phyloP scores from a whole-genome alignment of 2,329 filamentous ascomycete genomes.

The Colletotrichum abscissum region DNA sequence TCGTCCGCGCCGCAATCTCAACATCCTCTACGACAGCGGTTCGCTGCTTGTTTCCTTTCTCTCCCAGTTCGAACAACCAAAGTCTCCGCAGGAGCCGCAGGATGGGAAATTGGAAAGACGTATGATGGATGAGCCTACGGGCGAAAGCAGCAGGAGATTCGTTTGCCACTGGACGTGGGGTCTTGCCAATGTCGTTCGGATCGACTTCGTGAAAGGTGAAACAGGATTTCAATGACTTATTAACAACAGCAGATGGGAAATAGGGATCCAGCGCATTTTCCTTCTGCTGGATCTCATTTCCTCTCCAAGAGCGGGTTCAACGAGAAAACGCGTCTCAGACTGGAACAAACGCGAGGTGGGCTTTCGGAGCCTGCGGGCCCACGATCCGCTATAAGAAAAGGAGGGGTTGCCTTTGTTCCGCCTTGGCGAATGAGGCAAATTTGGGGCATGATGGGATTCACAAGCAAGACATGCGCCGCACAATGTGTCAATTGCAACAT shows the following conservation, averaged over 20 bases:
- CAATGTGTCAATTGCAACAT: neutral
- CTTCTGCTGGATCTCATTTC: slow-evolving; percentile 1
- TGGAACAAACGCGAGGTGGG: neutral
- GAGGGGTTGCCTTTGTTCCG: slow-evolving; percentile 5
- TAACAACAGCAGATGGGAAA: neutral
- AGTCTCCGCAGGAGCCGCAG: neutral
- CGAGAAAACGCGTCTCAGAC: neutral
- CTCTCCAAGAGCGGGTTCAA: neutral
- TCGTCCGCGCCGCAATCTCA: neutral
- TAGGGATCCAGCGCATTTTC: neutral
- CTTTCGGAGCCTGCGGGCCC: neutral
- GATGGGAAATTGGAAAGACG: neutral
- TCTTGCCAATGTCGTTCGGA: neutral
- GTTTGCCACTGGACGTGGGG: neutral
- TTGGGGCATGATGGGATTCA: neutral
- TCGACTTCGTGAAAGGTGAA: neutral
- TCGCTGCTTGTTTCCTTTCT: neutral
- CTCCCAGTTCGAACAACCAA: neutral
- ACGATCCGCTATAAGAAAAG: neutral
- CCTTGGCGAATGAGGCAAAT: slow-evolving; percentile 38
- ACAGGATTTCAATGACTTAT: neutral
- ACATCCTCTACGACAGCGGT: neutral
- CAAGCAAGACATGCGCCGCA: neutral
- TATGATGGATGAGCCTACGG: neutral
- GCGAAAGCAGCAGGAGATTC: neutral